phyloP scores from a whole-genome alignment of 176 grass and related monocot genomes.

The Hyparrhenia diplandra region DNA sequence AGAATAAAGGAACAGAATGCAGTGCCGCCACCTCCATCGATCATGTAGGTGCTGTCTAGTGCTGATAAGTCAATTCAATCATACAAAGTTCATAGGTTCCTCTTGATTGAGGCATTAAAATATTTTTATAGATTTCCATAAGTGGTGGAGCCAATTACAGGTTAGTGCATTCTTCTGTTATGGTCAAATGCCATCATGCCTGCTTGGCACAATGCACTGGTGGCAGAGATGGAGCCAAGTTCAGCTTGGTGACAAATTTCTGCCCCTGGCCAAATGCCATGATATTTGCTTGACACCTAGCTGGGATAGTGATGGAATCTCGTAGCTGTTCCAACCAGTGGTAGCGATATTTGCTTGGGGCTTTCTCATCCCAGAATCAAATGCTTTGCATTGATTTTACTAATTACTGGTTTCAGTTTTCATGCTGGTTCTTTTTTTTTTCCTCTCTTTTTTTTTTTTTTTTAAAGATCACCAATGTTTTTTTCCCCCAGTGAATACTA shows the following conservation, averaged over 20 bases:
- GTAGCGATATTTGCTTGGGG: neutral
- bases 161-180: slow-evolving; percentile 30
- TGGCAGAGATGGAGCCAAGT: slow-evolving; percentile 30
- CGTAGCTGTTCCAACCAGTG: slow-evolving; percentile 17
- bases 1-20: slow-evolving; percentile 45
- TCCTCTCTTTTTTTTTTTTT: fast-evolving
- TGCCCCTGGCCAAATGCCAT: slow-evolving; percentile 4
- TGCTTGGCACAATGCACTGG: no score
- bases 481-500: neutral
- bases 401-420: neutral
- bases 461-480: no score
- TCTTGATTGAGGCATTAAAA: slow-evolving; percentile 35
- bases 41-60: slow-evolving; percentile 34
- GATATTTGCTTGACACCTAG: slow-evolving; percentile 35
- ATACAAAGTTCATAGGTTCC: slow-evolving; percentile 24
- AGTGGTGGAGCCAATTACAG: slow-evolving; percentile 50
- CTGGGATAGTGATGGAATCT: slow-evolving; percentile 36
- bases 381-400: neutral
- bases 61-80: slow-evolving; percentile 37
- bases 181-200: slow-evolving; percentile 34
- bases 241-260: slow-evolving; percentile 17
- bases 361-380: neutral
- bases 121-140: slow-evolving; percentile 34
- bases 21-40: slow-evolving; percentile 36
- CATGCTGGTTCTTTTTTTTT: no score